A percentile compares a stretch with the other conserved stretches of the same genome.
These are phyloP conservation scores for Microdochium trichocladiopsis DNA, from an alignment of 2,329 filamentous ascomycete species.

Conservation along the genomic window DNA sequence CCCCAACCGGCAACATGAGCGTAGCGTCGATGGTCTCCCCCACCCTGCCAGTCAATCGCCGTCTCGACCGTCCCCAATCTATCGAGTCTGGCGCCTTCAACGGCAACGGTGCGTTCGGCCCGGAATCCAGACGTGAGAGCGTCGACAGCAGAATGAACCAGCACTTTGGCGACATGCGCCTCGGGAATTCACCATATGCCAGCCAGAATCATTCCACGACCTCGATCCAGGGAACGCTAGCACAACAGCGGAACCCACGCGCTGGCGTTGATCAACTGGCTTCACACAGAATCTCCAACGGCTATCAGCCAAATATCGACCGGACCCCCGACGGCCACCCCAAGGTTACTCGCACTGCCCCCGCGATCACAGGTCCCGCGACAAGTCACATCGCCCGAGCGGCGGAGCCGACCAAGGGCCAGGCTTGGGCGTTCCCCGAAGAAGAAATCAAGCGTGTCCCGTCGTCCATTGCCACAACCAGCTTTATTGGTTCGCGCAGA, in stretches of 20 bases:
- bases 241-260: slow-evolving; percentile 58
- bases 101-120: slow-evolving; percentile 25
- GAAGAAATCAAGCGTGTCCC: slow-evolving; percentile 52
- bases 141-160: slow-evolving; percentile 75
- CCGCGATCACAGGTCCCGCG: slow-evolving; percentile 67
- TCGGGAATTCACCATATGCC: slow-evolving; percentile 66
- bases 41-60: slow-evolving; percentile 38
- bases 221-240: slow-evolving; percentile 65
- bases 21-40: slow-evolving; percentile 61
- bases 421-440: slow-evolving; percentile 78
- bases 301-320: slow-evolving; percentile 54
- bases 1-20: slow-evolving; percentile 56
- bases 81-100: slow-evolving; percentile 27
- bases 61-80: slow-evolving; percentile 35
- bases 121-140: slow-evolving; percentile 64
- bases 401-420: slow-evolving; percentile 73
- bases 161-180: slow-evolving; percentile 60
- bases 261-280: slow-evolving; percentile 42
- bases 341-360: slow-evolving; percentile 58
- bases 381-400: slow-evolving; percentile 61
- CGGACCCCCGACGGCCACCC: slow-evolving; percentile 44
- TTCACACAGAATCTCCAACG: slow-evolving; percentile 55
- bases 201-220: slow-evolving; percentile 71
- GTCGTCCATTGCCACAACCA: slow-evolving; percentile 36
- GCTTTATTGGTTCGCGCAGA: slow-evolving; percentile 58